Evolutionary conservation across 768 basidiomycete genomes (phyloP).

Genomic region (Termitomyces sp.): DNA sequence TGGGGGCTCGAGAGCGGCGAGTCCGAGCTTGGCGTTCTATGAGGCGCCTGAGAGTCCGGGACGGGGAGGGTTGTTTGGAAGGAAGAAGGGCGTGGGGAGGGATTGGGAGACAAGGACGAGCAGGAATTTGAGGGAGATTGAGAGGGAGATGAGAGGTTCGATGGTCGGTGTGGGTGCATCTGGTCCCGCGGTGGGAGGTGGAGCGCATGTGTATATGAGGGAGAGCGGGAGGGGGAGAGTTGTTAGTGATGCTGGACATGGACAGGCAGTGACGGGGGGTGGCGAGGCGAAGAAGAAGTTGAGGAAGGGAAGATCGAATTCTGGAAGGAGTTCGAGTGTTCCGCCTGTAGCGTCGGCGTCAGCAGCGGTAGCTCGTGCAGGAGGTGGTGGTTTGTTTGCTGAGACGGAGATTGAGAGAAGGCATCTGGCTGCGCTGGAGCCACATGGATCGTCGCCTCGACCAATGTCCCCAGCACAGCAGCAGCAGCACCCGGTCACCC

Average conservation of each 20-base stretch:
- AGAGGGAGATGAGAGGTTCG: conserved; percentile 1
- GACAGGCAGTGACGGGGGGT: neutral
- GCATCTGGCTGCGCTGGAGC: neutral
- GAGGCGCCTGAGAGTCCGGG: neutral
- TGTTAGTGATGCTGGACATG: conserved; percentile 20
- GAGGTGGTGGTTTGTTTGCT: neutral
- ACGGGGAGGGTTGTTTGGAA: conserved; percentile 6
- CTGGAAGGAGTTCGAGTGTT: conserved; percentile 3
- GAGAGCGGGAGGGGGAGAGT: conserved; percentile 16
- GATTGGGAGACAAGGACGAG: conserved; percentile 25
- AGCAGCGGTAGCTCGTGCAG: neutral
- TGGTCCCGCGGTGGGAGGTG: neutral
- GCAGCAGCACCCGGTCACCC: neutral
- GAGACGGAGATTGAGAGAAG: conserved; percentile 4
- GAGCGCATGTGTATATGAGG: conserved; percentile 2
- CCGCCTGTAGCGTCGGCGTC: neutral
- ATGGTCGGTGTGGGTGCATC: neutral
- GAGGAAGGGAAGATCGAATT: neutral
- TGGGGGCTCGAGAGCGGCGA: conserved; percentile 3
- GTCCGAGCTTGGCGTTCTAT: neutral
- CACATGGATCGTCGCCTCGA: neutral
- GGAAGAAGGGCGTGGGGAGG: conserved; percentile 3
- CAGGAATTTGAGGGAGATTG: conserved; percentile 18
- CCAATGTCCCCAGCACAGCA: neutral
- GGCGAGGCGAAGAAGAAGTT: conserved; percentile 4